phyloP scores from a whole-genome alignment of 768 basidiomycete species.

The Cystobasidium ongulense region DNA sequence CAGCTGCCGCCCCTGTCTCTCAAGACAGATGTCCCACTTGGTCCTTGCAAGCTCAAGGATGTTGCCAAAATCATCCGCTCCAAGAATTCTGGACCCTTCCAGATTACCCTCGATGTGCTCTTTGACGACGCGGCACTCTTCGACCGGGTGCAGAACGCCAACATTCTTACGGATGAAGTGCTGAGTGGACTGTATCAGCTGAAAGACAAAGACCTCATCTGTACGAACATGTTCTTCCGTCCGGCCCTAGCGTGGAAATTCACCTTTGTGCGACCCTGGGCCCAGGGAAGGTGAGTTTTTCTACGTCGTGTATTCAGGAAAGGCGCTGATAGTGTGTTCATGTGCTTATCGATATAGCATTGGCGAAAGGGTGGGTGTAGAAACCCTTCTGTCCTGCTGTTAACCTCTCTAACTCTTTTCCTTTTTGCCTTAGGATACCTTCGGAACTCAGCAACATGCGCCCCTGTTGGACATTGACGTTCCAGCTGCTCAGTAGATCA shows the following conservation, averaged over 20 bases:
- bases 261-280: constrained; percentile 14
- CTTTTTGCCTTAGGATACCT: neutral
- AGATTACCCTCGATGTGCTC: constrained; percentile 16
- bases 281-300: neutral
- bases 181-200: neutral
- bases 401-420: neutral
- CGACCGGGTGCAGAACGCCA: neutral
- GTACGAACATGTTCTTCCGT: constrained; percentile 21
- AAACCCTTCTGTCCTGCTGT: neutral
- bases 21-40: constrained; percentile 2
- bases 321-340: neutral
- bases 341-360: neutral
- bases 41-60: constrained; percentile 9
- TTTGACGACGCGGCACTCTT: constrained; percentile 1
- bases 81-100: constrained; percentile 20
- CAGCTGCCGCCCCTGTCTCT: neutral
- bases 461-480: constrained; percentile 1
- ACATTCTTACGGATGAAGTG: neutral
- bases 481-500: neutral
- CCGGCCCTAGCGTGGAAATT: constrained; percentile 12
- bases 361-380: constrained; percentile 6
- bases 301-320: neutral
- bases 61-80: constrained; percentile 9
- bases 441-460: constrained; percentile 16
- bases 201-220: neutral